Percentiles rank a stretch among this genome's conserved stretches.
These are phyloP conservation scores for Pseudopithomyces chartarum DNA, from an alignment of 2,329 filamentous ascomycete species.

Conservation along the genomic window DNA sequence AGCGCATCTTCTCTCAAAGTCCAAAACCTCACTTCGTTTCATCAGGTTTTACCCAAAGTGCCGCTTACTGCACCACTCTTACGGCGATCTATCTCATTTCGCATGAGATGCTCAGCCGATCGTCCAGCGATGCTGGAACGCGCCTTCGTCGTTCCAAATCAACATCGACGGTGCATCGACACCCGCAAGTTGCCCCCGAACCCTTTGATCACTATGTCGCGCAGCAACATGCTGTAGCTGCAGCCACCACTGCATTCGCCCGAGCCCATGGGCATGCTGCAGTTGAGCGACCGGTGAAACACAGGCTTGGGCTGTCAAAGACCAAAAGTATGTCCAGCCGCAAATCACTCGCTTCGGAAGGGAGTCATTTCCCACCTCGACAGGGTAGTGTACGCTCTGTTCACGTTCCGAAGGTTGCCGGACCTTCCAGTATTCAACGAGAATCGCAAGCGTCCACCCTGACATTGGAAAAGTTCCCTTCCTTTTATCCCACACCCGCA, in stretches of 20 bases:
- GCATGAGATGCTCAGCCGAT: conserved; percentile 38
- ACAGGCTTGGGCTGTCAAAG: conserved; percentile 27
- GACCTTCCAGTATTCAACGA: conserved; percentile 14
- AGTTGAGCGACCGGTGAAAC: conserved; percentile 16
- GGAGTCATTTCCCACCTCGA: conserved; percentile 44
- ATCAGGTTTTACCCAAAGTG: conserved; percentile 16
- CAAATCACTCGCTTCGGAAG: conserved; percentile 38
- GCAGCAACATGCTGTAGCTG: conserved; percentile 44
- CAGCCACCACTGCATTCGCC: conserved; percentile 43
- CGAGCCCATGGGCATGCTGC: conserved; percentile 34
- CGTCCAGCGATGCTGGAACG: conserved; percentile 42
- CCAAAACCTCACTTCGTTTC: conserved; percentile 28
- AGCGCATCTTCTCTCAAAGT: conserved; percentile 23
- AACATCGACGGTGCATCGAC: conserved; percentile 35
- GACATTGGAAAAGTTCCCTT: conserved; percentile 26
- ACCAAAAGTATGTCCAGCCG: conserved; percentile 43
- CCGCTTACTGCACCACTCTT: conserved; percentile 21
- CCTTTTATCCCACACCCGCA: conserved; percentile 22
- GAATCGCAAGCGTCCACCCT: conserved; percentile 16
- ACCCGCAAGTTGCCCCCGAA: conserved; percentile 19
- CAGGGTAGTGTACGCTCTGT: conserved; percentile 35
- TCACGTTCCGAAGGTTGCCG: conserved; percentile 18
- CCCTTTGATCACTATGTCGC: conserved; percentile 32
- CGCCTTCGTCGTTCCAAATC: conserved; percentile 47
- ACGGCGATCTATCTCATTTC: conserved; percentile 23